phyloP scores from a whole-genome alignment of 345 rosid genomes.

The Corchorus olitorius region DNA sequence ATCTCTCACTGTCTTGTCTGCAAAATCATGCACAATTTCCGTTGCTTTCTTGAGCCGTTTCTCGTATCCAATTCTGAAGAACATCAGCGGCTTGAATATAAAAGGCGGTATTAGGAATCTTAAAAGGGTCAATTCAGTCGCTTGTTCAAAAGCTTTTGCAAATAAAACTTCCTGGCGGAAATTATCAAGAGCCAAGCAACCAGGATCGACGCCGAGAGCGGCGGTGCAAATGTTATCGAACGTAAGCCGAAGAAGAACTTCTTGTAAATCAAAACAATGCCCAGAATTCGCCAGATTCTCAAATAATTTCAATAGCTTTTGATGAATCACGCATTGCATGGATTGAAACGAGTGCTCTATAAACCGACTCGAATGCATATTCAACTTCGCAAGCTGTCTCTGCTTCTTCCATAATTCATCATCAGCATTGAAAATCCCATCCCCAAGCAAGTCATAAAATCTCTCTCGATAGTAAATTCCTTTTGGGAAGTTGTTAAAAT shows the following conservation, averaged over 20 bases:
- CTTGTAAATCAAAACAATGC: slow-evolving; percentile 67
- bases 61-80: slow-evolving; percentile 59
- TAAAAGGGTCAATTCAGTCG: slow-evolving; percentile 62
- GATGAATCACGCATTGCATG: slow-evolving; percentile 49
- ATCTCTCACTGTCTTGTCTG: slow-evolving; percentile 45
- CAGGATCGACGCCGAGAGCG: slow-evolving; percentile 74
- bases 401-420: slow-evolving; percentile 67
- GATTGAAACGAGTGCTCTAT: slow-evolving; percentile 47
- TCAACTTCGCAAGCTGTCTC: slow-evolving; percentile 45
- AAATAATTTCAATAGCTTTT: slow-evolving; percentile 56
- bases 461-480: slow-evolving; percentile 63
- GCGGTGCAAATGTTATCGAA: slow-evolving; percentile 72
- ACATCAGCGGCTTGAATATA: slow-evolving; percentile 72
- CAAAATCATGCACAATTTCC: slow-evolving; percentile 60
- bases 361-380: slow-evolving; percentile 72
- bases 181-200: slow-evolving; percentile 51
- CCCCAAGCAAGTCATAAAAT: slow-evolving; percentile 66
- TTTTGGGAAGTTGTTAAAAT: slow-evolving; percentile 73
- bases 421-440: slow-evolving; percentile 73
- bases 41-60: slow-evolving; percentile 54
- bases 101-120: slow-evolving; percentile 69
- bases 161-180: slow-evolving; percentile 68
- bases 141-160: slow-evolving; percentile 79
- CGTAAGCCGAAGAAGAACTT: slow-evolving; percentile 66
- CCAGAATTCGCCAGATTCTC: slow-evolving; percentile 40